A percentile compares a stretch with the other conserved stretches of the same genome.
phyloP scores from a whole-genome alignment of 169 alveolate genomes.

The Theileria orientalis region DNA sequence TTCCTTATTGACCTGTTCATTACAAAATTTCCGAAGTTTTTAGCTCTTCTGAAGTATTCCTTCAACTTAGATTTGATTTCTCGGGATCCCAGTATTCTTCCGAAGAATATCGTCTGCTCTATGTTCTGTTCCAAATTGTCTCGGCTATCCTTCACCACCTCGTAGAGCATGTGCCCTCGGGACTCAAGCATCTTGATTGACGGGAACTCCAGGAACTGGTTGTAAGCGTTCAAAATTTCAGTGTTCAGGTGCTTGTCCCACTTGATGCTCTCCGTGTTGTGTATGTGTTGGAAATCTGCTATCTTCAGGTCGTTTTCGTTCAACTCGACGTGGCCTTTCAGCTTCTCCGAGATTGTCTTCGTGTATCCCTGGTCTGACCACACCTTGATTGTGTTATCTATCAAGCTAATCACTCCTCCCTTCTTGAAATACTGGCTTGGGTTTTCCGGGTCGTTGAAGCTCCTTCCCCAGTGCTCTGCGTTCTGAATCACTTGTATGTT shows the following conservation, averaged over 20 bases:
- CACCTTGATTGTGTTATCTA: conserved; percentile 34
- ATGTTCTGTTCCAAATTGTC: conserved; percentile 69
- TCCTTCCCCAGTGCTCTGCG: conserved; percentile 52
- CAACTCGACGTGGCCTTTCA: conserved; percentile 49
- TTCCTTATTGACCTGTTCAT: conserved; percentile 59
- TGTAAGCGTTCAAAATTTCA: conserved; percentile 59
- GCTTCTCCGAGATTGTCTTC: conserved; percentile 37
- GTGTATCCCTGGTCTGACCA: conserved; percentile 68
- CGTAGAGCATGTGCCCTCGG: conserved; percentile 32
- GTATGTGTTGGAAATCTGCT: conserved; percentile 56
- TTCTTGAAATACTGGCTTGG: conserved; percentile 12
- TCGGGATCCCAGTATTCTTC: conserved; percentile 71
- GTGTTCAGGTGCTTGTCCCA: conserved; percentile 75
- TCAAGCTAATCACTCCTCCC: conserved; percentile 48
- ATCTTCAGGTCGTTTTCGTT: conserved; percentile 48
- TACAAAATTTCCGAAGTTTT: conserved; percentile 64
- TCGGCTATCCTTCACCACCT: conserved; percentile 70
- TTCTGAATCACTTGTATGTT: conserved; percentile 67
- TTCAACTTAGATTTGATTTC: conserved; percentile 65
- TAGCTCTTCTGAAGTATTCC: conserved; percentile 46
- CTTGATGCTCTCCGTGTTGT: conserved; percentile 64
- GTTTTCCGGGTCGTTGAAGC: not conserved
- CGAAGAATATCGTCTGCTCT: conserved; percentile 69
- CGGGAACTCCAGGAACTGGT: conserved; percentile 64
- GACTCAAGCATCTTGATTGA: conserved; percentile 46